A percentile compares a stretch with the other conserved stretches of the same genome.
phyloP scores from a whole-genome alignment of 208 protist genomes.

The Crithidia brevicula region DNA sequence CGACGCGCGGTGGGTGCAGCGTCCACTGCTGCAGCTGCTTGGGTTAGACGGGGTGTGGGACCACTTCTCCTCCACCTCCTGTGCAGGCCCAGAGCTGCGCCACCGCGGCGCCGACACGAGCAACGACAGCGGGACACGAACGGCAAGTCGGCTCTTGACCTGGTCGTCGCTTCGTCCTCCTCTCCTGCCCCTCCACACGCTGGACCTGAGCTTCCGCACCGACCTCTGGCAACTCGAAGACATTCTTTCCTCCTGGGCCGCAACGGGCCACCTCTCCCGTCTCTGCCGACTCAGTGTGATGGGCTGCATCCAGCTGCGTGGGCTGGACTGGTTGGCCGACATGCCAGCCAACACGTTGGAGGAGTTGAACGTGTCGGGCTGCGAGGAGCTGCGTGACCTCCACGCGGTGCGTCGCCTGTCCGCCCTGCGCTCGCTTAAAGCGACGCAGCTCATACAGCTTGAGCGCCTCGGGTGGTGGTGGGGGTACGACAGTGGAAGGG shows the following conservation, averaged over 20 bases:
- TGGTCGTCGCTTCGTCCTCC: not conserved
- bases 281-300: slow-evolving; percentile 13
- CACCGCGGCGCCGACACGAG: too few species aligned
- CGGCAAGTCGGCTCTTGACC: not conserved
- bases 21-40: slow-evolving; percentile 15
- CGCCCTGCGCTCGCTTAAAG: slow-evolving; percentile 3
- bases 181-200: slow-evolving; percentile 18
- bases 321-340: slow-evolving; percentile 4
- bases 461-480: slow-evolving; percentile 20
- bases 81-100: too few species aligned
- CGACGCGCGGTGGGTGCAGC: not conserved
- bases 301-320: slow-evolving; percentile 12
- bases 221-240: slow-evolving; percentile 2
- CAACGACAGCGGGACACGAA: not conserved
- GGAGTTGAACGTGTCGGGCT: slow-evolving; percentile 14
- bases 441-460: slow-evolving; percentile 11
- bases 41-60: slow-evolving; percentile 7
- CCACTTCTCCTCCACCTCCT: not conserved
- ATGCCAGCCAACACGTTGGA: slow-evolving; percentile 17
- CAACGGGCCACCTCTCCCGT: slow-evolving; percentile 7
- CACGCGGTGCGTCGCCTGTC: not conserved
- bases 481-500: slow-evolving; percentile 1
- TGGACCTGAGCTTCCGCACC: slow-evolving; percentile 17
- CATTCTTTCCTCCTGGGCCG: not conserved
- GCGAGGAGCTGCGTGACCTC: slow-evolving; percentile 15